phyloP scores from a whole-genome alignment of 768 basidiomycete species.

The Boletus tomentosulus region DNA sequence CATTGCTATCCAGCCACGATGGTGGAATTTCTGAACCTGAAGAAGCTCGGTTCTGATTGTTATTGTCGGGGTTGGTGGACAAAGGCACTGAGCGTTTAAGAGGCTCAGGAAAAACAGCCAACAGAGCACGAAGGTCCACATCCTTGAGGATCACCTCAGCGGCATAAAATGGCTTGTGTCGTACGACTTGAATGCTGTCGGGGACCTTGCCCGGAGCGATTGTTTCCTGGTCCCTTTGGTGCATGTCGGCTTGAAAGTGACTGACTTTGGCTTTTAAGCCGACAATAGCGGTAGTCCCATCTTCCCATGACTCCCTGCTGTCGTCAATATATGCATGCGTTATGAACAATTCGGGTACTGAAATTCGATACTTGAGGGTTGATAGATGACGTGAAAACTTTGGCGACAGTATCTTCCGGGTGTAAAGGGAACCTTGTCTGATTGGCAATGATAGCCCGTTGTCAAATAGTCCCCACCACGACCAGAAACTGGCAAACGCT shows the following conservation, averaged over 20 bases:
- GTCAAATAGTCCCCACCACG: conserved; percentile 89
- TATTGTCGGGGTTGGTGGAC: conserved; percentile 41
- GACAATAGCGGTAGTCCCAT: conserved; percentile 74
- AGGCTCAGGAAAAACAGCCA: conserved; percentile 74
- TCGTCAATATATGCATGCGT: conserved; percentile 87
- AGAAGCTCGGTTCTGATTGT: conserved; percentile 34
- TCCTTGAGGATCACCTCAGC: conserved; percentile 79
- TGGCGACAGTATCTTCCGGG: conserved; percentile 64
- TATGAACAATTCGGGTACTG: conserved; percentile 72
- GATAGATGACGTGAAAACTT: conserved; percentile 87
- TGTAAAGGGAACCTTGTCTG: conserved; percentile 82
- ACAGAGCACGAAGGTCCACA: conserved; percentile 70
- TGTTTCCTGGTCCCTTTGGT: conserved; percentile 85
- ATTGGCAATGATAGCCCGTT: conserved; percentile 74
- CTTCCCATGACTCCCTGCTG: conserved; percentile 71
- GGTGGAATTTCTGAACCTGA: conserved; percentile 36
- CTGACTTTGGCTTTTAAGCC: conserved; percentile 83
- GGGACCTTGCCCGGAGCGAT: conserved; percentile 53
- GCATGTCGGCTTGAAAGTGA: conserved; percentile 83
- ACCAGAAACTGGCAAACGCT: conserved; percentile 84
- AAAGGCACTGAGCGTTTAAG: conserved; percentile 57
- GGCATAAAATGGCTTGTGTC: conserved; percentile 83
- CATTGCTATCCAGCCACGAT: conserved; percentile 73
- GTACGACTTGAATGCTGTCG: conserved; percentile 53
- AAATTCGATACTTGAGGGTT: conserved; percentile 86